A percentile compares a stretch with the other conserved stretches of the same genome.
These are phyloP conservation scores for Cardamine resedifolia DNA, from an alignment of 345 rosid genomes.

Conservation along the genomic window DNA sequence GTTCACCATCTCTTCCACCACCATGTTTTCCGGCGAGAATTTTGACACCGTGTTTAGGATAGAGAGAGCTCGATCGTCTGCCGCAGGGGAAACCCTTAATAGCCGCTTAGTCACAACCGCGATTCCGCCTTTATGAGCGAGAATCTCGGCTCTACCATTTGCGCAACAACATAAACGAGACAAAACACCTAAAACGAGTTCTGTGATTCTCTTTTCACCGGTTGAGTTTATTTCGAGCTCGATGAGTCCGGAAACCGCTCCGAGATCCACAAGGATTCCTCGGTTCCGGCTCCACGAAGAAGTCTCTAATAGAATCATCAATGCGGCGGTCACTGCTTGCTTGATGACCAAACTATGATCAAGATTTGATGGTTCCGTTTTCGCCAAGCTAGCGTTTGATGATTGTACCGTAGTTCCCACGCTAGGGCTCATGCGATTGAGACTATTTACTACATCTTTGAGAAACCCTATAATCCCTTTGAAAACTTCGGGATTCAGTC, in stretches of 20 bases:
- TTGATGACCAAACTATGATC: constrained; percentile 36
- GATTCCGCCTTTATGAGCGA: constrained; percentile 54
- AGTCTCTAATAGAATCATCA: constrained; percentile 48
- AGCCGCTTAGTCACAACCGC: constrained; percentile 61
- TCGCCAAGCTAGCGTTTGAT: constrained; percentile 16
- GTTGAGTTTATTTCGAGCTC: constrained; percentile 57
- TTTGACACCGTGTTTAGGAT: constrained; percentile 51
- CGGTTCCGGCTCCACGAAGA: constrained; percentile 63
- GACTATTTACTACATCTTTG: constrained; percentile 22
- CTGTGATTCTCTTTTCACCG: constrained; percentile 50
- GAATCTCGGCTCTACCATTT: constrained; percentile 61
- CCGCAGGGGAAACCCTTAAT: constrained; percentile 48
- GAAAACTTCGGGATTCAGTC: constrained; percentile 51
- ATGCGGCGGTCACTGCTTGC: constrained; percentile 51
- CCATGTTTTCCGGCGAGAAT: constrained; percentile 50
- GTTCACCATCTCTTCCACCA: constrained; percentile 57
- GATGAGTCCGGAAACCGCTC: constrained; percentile 58
- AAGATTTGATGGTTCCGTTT: constrained; percentile 6
- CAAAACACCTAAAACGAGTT: constrained; percentile 54
- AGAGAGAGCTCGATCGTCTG: constrained; percentile 55
- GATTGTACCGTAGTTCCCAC: constrained; percentile 7
- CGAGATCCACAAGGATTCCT: constrained; percentile 48
- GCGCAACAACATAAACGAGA: constrained; percentile 65
- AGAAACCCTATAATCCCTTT: constrained; percentile 45
- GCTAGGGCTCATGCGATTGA: constrained; percentile 15